These are phyloP conservation scores for Begonia masoniana DNA, from an alignment of 306 rosid species.

Conservation along the genomic window DNA sequence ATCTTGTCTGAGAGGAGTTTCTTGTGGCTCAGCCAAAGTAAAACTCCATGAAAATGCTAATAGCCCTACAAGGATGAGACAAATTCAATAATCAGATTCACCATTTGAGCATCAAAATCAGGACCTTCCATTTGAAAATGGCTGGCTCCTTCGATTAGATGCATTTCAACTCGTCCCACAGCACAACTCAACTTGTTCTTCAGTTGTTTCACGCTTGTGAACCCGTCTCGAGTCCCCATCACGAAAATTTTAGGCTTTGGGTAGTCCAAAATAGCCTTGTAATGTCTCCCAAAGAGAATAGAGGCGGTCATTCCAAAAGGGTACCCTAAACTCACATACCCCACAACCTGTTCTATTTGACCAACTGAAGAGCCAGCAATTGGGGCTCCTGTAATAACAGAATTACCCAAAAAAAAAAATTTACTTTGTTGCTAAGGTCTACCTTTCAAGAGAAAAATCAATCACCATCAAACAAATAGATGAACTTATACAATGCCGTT, in stretches of 20 bases:
- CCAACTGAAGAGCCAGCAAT: slow-evolving; percentile 84
- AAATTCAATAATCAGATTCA: slow-evolving; percentile 45
- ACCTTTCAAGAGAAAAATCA: too few species aligned
- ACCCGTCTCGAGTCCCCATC: slow-evolving; percentile 88
- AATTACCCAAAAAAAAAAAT: too few species aligned
- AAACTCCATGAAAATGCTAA: not conserved
- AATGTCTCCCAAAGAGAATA: slow-evolving; percentile 82
- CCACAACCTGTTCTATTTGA: slow-evolving; percentile 65
- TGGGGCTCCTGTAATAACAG: slow-evolving; percentile 58
- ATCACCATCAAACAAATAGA: too few species aligned
- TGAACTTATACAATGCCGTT: too few species aligned
- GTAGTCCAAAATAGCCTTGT: slow-evolving; percentile 53
- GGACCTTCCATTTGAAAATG: slow-evolving; percentile 98
- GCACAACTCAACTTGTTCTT: slow-evolving; percentile 63
- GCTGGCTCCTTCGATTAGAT: slow-evolving; percentile 64
- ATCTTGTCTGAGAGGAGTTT: too few species aligned
- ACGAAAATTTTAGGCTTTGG: slow-evolving; percentile 74
- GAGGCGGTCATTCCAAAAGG: slow-evolving; percentile 86
- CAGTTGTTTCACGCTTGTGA: slow-evolving; percentile 74
- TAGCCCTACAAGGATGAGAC: slow-evolving; percentile 33
- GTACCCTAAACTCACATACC: slow-evolving; percentile 79
- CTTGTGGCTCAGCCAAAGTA: not conserved
- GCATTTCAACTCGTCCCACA: slow-evolving; percentile 44
- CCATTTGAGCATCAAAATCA: slow-evolving; percentile 64
- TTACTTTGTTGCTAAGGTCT: too few species aligned